Conservation (phyloP, 2,329 filamentous ascomycete genomes). For the Penicillium concentricum region DNA sequence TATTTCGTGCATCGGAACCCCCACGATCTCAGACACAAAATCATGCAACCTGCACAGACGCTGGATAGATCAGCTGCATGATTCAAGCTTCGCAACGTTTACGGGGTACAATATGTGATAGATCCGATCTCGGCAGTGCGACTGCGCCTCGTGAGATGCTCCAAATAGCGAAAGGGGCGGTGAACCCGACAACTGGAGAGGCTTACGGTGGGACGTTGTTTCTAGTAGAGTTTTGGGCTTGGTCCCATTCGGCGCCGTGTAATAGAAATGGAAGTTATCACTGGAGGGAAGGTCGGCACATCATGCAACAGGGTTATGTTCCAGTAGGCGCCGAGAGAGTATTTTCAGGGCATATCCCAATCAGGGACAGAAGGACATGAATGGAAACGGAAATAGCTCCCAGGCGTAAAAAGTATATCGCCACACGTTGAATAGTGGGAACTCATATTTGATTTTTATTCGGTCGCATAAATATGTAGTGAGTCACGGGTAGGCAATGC, state of each 20-base stretch:
- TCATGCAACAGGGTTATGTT: constrained; percentile 8
- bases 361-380: background rate
- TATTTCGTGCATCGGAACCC: constrained; percentile 4
- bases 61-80: constrained; percentile 19
- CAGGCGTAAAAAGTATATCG: background rate
- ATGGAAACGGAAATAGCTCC: constrained; percentile 3
- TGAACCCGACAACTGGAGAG: constrained; percentile 7
- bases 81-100: constrained; percentile 13
- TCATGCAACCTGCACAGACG: constrained; percentile 3
- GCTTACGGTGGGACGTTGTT: constrained; percentile 4
- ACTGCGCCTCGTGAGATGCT: constrained; percentile 11
- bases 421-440: constrained; percentile 2
- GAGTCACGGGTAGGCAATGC: constrained; percentile 13
- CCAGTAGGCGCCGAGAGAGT: constrained; percentile 6
- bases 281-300: constrained; percentile 1
- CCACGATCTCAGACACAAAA: background rate
- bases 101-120: constrained; percentile 2
- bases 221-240: constrained; percentile 2
- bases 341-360: background rate
- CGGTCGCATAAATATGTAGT: background rate
- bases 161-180: constrained; percentile 9
- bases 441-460: background rate
- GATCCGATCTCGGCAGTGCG: constrained; percentile 6
- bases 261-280: background rate
- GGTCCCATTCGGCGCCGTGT: background rate